Percentiles rank a stretch among this genome's conserved stretches.
Evolutionary conservation across 2,329 filamentous ascomycete species (phyloP).

Genomic region (Sarocladiaceae sp.): DNA sequence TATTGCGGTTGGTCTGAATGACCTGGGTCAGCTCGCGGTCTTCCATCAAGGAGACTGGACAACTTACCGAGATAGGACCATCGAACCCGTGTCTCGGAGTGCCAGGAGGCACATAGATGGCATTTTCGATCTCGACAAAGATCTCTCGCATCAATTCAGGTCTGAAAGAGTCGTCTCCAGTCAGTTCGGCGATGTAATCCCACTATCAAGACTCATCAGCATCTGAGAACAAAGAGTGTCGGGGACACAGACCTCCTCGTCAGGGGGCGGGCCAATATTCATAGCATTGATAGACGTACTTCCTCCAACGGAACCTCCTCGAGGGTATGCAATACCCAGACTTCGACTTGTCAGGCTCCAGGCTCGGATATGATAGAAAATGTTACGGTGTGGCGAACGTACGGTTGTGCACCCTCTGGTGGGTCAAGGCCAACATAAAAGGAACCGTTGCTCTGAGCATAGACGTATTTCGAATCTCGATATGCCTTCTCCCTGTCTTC

Average conservation of each 20-base stretch:
- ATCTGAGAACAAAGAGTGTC: not conserved
- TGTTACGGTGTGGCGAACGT: too few species aligned
- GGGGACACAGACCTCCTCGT: slow-evolving; percentile 12
- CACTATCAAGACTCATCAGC: slow-evolving; percentile 20
- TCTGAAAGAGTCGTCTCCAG: not conserved
- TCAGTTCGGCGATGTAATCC: slow-evolving; percentile 13
- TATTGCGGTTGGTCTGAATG: slow-evolving; percentile 16
- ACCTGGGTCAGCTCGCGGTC: too few species aligned
- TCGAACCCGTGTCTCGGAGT: slow-evolving; percentile 20
- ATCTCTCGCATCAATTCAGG: slow-evolving; percentile 16
- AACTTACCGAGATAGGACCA: slow-evolving; percentile 22
- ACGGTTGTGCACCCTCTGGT: slow-evolving; percentile 6
- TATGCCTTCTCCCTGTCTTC: slow-evolving; percentile 17
- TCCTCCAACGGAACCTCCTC: slow-evolving; percentile 30
- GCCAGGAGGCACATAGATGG: slow-evolving; percentile 18
- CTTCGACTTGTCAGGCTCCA: not conserved
- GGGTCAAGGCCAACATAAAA: slow-evolving; percentile 7
- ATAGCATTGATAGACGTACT: slow-evolving; percentile 27
- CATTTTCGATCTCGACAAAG: slow-evolving; percentile 19
- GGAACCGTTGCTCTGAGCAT: slow-evolving; percentile 9
- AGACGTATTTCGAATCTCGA: slow-evolving; percentile 17
- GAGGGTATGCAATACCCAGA: slow-evolving; percentile 30
- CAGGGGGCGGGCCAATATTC: slow-evolving; percentile 22
- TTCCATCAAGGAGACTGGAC: too few species aligned
- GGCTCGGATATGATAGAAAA: too few species aligned